Percentiles rank a stretch among this genome's conserved stretches.
Conservation (phyloP, 1,284 basidiomycete genomes). For the Ceratobasidium sp. region DNA sequence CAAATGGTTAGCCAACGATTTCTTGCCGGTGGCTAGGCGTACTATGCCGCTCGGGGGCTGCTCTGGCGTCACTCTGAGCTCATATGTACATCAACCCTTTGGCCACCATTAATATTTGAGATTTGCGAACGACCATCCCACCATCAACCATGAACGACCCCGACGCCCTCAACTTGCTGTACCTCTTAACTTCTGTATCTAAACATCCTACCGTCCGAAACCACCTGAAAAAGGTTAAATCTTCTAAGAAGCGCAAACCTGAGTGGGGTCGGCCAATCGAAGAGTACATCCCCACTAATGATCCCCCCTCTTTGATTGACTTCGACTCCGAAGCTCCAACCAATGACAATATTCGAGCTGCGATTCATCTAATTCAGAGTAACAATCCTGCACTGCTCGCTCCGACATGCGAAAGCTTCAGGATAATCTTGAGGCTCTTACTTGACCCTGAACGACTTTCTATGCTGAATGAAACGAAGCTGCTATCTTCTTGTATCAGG, state of each 20-base stretch:
- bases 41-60: too few species aligned
- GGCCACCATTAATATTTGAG: too few species aligned
- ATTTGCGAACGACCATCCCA: too few species aligned
- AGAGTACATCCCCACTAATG: too few species aligned
- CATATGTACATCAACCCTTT: too few species aligned
- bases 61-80: too few species aligned
- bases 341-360: background rate
- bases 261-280: slow-evolving; percentile 10
- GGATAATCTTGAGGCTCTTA: background rate
- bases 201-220: background rate
- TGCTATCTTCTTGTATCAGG: background rate
- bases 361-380: background rate
- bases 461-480: background rate
- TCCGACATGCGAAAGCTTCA: background rate
- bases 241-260: slow-evolving; percentile 9
- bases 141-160: background rate
- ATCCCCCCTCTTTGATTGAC: too few species aligned
- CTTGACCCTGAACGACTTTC: background rate
- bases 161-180: background rate
- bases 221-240: background rate
- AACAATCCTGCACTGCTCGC: background rate
- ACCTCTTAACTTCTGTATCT: background rate
- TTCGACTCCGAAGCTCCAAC: background rate
- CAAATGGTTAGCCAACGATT: too few species aligned
- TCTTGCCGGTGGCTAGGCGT: too few species aligned